A percentile compares a stretch with the other conserved stretches of the same genome.
phyloP scores from a whole-genome alignment of 1,284 basidiomycete species.

The Fistulina hepatica region DNA sequence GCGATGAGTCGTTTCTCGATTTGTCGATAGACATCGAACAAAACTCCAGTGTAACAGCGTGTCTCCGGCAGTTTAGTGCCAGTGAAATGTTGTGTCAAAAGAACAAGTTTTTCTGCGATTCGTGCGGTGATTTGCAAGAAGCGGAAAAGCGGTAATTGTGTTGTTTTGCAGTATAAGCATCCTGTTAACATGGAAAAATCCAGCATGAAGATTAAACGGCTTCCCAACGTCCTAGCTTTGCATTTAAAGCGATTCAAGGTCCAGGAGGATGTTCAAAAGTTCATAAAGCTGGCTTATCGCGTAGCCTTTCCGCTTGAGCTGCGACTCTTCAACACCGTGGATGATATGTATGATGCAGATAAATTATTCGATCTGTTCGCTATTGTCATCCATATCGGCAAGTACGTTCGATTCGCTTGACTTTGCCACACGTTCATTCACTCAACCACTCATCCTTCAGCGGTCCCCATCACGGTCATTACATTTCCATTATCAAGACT shows the following conservation, averaged over 20 bases:
- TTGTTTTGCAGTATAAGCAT: slow-evolving; percentile 9
- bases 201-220: slow-evolving; percentile 96
- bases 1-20: slow-evolving; percentile 95
- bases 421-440: slow-evolving; percentile 7
- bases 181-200: slow-evolving; percentile 10
- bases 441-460: slow-evolving; percentile 30
- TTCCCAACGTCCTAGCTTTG: slow-evolving; percentile 89
- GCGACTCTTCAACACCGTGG: slow-evolving; percentile 92
- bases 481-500: slow-evolving; percentile 89
- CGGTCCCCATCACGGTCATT: slow-evolving; percentile 95
- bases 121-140: slow-evolving; percentile 92
- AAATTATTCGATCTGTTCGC: slow-evolving; percentile 90
- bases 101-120: slow-evolving; percentile 99
- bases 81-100: slow-evolving; percentile 96
- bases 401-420: slow-evolving; percentile 41
- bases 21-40: slow-evolving; percentile 97
- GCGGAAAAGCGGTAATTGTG: slow-evolving; percentile 83
- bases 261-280: slow-evolving; percentile 79
- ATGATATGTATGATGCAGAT: slow-evolving; percentile 83
- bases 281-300: slow-evolving; percentile 92
- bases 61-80: slow-evolving; percentile 91
- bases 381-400: slow-evolving; percentile 96
- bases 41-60: slow-evolving; percentile 91
- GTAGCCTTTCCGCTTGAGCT: slow-evolving; percentile 94
- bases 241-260: slow-evolving; percentile 98